These are phyloP conservation scores for Saccharomycopsis fodiens DNA, from an alignment of 805 yeast species.

Conservation along the genomic window DNA sequence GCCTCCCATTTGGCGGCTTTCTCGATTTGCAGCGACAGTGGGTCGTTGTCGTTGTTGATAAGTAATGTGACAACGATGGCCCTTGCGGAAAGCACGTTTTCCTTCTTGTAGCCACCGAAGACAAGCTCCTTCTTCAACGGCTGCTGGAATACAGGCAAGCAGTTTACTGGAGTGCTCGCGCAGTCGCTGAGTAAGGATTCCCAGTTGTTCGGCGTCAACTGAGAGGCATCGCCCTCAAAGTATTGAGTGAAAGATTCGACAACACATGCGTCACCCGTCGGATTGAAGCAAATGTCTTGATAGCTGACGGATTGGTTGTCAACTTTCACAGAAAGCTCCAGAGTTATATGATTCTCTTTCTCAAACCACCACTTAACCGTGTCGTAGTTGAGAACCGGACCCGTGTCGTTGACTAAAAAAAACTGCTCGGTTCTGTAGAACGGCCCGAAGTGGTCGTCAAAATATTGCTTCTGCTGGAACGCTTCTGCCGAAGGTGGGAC, in stretches of 20 bases:
- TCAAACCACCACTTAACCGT: constrained; percentile 83
- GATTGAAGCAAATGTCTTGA: constrained; percentile 75
- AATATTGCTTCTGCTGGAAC: constrained; percentile 55
- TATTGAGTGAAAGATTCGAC: constrained; percentile 87
- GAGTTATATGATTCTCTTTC: constrained; percentile 52
- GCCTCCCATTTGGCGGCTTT: constrained; percentile 60
- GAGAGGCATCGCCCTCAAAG: constrained; percentile 54
- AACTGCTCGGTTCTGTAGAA: constrained; percentile 86
- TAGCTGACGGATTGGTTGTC: constrained; percentile 28
- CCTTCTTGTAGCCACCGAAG: constrained; percentile 51
- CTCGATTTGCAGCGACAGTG: constrained; percentile 31
- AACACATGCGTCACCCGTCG: constrained; percentile 72
- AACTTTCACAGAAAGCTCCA: constrained; percentile 21
- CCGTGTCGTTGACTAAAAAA: constrained; percentile 61
- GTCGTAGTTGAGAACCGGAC: constrained; percentile 62
- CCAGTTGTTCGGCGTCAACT: constrained; percentile 52
- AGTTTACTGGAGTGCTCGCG: constrained; percentile 74
- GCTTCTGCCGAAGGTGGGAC: constrained; percentile 74
- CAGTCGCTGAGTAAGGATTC: constrained; percentile 46
- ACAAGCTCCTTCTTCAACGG: constrained; percentile 69
- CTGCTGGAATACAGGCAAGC: constrained; percentile 86
- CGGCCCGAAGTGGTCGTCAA: constrained; percentile 81
- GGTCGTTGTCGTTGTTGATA: constrained; percentile 45
- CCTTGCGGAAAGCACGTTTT: constrained; percentile 47
- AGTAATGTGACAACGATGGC: constrained; percentile 77